Conservation (phyloP, 2,329 filamentous ascomycete genomes). For the Claviceps arundinis region DNA sequence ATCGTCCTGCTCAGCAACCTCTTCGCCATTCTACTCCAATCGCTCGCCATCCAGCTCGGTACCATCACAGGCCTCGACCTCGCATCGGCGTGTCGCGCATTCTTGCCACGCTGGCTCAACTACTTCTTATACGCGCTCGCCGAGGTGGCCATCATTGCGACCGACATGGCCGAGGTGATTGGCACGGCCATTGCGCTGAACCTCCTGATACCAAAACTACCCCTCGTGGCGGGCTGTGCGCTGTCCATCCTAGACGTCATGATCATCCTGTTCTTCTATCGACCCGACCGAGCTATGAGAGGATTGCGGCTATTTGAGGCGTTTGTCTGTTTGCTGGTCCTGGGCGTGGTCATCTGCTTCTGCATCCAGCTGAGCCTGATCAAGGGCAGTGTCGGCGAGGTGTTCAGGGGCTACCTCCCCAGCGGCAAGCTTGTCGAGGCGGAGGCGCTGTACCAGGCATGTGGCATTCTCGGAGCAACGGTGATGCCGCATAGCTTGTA, state of each 20-base stretch:
- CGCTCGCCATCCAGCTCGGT: constrained; percentile 54
- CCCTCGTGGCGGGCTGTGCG: constrained; percentile 54
- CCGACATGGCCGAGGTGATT: constrained; percentile 60
- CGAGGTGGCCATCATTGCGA: constrained; percentile 57
- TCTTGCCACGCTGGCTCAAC: constrained; percentile 53
- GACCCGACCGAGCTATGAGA: constrained; percentile 43
- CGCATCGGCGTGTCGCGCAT: constrained; percentile 50
- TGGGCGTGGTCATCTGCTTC: constrained; percentile 59
- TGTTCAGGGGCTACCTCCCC: constrained; percentile 53
- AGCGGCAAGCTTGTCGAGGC: constrained; percentile 44
- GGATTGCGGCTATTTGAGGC: constrained; percentile 50
- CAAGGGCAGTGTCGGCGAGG: constrained; percentile 37
- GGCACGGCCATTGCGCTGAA: constrained; percentile 59
- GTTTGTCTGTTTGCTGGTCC: constrained; percentile 48
- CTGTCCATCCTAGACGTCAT: constrained; percentile 57
- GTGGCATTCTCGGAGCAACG: constrained; percentile 64
- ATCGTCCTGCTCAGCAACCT: constrained; percentile 56
- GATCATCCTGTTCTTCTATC: constrained; percentile 54
- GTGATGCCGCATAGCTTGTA: constrained; percentile 60
- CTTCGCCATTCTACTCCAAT: constrained; percentile 59
- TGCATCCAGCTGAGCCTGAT: constrained; percentile 56
- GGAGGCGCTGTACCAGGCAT: constrained; percentile 53
- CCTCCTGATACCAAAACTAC: constrained; percentile 47
- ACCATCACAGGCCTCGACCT: constrained; percentile 56
- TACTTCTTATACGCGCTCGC: constrained; percentile 47